These are phyloP conservation scores for Sambucus nigra DNA, from an alignment of 129 eudicot genomes.

Conservation along the genomic window DNA sequence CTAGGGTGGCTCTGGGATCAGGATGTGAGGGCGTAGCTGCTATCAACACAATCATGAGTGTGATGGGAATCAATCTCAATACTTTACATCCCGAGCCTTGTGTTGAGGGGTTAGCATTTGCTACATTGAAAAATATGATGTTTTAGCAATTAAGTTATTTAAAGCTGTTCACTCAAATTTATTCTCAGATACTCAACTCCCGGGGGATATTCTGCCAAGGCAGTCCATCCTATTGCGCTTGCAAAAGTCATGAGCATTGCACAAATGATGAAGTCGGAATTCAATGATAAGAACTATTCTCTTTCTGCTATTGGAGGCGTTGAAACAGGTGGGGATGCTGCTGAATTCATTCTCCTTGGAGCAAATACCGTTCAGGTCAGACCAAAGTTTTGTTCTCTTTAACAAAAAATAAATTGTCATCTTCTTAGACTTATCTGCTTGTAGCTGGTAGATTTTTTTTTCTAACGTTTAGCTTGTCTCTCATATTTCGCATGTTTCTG, in stretches of 20 bases:
- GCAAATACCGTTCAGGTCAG: conserved; percentile 93
- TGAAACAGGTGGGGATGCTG: conserved; percentile 91
- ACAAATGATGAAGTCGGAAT: conserved; percentile 87
- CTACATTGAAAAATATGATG: neutral
- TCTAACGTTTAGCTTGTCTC: too few species aligned
- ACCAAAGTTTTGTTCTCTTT: neutral
- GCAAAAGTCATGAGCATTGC: conserved; percentile 96
- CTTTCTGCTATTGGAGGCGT: conserved; percentile 98
- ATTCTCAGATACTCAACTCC: conserved; percentile 83
- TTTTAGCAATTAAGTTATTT: neutral
- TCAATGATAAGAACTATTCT: conserved; percentile 47
- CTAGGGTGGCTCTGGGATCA: conserved; percentile 62
- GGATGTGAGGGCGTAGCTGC: conserved; percentile 97
- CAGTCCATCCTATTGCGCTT: conserved; percentile 99
- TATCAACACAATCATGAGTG: conserved; percentile 94
- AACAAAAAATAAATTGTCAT: neutral
- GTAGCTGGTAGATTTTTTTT: too few species aligned
- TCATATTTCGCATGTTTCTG: too few species aligned
- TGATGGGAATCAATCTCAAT: conserved; percentile 92
- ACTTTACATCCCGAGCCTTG: conserved; percentile 98
- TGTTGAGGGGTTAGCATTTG: conserved; percentile 83
- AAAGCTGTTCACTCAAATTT: neutral
- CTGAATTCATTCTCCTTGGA: conserved; percentile 96
- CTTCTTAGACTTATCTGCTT: neutral
- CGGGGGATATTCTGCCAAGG: conserved; percentile 93